Base-by-base conservation (phyloP, 2,329 filamentous ascomycete genomes). In the Pseudopyricularia javanii region DNA sequence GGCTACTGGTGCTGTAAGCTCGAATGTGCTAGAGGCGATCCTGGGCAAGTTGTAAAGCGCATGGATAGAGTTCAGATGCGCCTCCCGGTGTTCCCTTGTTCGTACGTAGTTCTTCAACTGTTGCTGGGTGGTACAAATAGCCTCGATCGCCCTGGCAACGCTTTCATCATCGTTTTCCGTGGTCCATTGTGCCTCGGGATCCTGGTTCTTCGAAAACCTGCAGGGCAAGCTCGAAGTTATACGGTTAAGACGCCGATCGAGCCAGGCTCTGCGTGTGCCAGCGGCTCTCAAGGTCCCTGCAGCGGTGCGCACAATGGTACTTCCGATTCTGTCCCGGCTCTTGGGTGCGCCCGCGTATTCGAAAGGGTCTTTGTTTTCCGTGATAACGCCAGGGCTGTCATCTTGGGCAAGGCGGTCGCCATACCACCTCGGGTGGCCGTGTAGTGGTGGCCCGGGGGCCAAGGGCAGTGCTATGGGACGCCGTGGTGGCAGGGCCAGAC, bases 361-460 rank as follows among this genome's bases (percentile, higher is more conserved):
- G 37, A 14, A 8, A 12, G 6, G 17, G 14, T 22, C 20, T 8
- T 22, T 12, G 17, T 2, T 12, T 11, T 43, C 37, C 17, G 4
- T 22, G 20, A 4, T 24, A 20, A 20, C 37, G 7, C 11, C 17
- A 22, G 24, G n/a, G 3, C 24, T 11, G 5, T 22, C 7, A 20
- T 43, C 37, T 8, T 20, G 7, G 20, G 12, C 37, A 20, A 20
- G 17, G 11, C 37, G 4, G 8, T 12, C 37, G 37, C 37, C 37
- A 43, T 11, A 43, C n/a, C 17, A 24, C 14, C 37, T 43, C 14
- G 20, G 9, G 85, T 76, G 33, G 81, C 79, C 26, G 83, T 83
- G 61, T 87, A 88, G 63, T 24, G 37, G 37, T 12, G 11, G 37
- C 24, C 20, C 17, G 24, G 17, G 24, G 20, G 17, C 24, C 37